A percentile compares a stretch with the other conserved stretches of the same genome.
These are phyloP conservation scores for Alternaria alternata DNA, from an alignment of 2,329 filamentous ascomycete species.

Conservation along the genomic window DNA sequence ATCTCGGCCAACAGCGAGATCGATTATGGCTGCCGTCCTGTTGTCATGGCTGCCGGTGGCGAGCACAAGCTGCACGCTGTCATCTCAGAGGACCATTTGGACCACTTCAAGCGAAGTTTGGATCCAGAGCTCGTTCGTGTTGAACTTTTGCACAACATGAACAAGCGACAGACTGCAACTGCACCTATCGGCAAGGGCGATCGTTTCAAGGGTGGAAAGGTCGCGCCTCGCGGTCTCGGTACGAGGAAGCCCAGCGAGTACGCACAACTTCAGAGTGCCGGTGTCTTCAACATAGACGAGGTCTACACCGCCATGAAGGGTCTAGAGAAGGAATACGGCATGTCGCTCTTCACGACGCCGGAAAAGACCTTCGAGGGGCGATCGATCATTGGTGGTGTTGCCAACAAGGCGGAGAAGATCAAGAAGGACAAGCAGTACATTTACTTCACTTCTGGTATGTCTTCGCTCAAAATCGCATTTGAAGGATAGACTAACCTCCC, in stretches of 20 bases:
- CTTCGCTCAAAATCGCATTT: no score
- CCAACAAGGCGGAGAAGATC: conserved; percentile 55
- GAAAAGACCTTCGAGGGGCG: conserved; percentile 55
- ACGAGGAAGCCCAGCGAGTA: conserved; percentile 46
- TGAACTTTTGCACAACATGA: conserved; percentile 33
- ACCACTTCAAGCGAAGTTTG: conserved; percentile 32
- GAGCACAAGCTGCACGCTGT: conserved; percentile 46
- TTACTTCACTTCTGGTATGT: conserved; percentile 59
- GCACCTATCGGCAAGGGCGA: conserved; percentile 50
- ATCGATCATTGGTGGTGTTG: conserved; percentile 50
- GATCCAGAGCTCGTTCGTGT: conserved; percentile 35
- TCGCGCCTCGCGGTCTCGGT: conserved; percentile 54
- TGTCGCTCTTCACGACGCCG: conserved; percentile 56
- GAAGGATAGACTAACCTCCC: background rate
- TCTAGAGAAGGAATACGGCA: conserved; percentile 54
- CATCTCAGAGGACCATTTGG: conserved; percentile 34
- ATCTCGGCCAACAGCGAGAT: conserved; percentile 41
- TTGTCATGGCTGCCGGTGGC: conserved; percentile 34
- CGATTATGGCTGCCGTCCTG: conserved; percentile 48
- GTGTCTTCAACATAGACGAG: conserved; percentile 58
- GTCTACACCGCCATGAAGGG: conserved; percentile 56
- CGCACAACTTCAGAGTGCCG: conserved; percentile 41
- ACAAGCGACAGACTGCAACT: conserved; percentile 37
- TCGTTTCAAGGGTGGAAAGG: conserved; percentile 54
- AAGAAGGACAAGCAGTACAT: conserved; percentile 57